Conservation (phyloP, 2,329 filamentous ascomycete genomes). For the Scedosporium apiospermum region DNA sequence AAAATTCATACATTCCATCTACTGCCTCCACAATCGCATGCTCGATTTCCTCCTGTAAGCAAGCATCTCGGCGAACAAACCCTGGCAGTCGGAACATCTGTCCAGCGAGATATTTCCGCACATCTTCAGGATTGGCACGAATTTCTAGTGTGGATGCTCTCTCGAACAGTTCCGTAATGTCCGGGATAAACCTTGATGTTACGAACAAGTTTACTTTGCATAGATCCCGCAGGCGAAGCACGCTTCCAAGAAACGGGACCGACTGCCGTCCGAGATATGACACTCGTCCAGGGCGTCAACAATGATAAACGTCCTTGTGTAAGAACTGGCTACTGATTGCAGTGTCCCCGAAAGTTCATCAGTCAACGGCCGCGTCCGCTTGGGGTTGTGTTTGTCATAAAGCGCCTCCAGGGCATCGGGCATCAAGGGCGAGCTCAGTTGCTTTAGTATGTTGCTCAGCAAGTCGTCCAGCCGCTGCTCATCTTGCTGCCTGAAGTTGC, state of each 20-base stretch:
- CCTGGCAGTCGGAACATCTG: constrained; percentile 6
- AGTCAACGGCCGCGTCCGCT: not conserved
- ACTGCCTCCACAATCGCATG: constrained; percentile 2
- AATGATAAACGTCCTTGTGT: not conserved
- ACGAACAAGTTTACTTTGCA: not conserved
- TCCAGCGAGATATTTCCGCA: not conserved
- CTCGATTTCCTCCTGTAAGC: constrained; percentile 9
- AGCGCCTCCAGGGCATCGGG: constrained; percentile 1
- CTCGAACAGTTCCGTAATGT: constrained; percentile 7
- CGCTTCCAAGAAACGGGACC: not conserved
- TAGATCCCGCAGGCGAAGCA: not conserved
- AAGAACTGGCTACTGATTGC: accelerated
- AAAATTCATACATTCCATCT: constrained; percentile 5
- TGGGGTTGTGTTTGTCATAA: not conserved
- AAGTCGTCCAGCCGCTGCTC: constrained; percentile 16
- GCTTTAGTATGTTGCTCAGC: constrained; percentile 20
- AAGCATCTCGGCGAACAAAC: not conserved
- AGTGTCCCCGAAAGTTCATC: constrained; percentile 4
- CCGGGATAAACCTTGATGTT: constrained; percentile 5
- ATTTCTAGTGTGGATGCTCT: not conserved
- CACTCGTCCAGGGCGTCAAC: constrained; percentile 10
- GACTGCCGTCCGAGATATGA: constrained; percentile 10
- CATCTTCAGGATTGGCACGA: constrained; percentile 7
- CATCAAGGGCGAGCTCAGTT: constrained; percentile 13
- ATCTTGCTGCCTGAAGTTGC: constrained; percentile 17